Evolutionary conservation across 192 early-diverging fungal genomes (phyloP).

Genomic region (Rhizophagus clarus): DNA sequence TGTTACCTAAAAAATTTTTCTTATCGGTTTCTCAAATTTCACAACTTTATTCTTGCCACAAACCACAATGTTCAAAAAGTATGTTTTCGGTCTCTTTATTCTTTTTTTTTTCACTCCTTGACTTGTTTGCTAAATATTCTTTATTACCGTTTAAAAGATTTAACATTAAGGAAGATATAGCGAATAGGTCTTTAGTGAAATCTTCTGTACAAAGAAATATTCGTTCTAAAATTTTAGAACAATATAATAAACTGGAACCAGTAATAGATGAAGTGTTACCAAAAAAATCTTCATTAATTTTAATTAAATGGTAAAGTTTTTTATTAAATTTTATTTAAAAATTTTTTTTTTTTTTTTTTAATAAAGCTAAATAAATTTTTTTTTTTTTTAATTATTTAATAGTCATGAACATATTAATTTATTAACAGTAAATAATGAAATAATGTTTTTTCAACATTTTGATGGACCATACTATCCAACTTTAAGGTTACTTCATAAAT

Average conservation of each 20-base stretch:
- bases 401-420: slow-evolving; percentile 89
- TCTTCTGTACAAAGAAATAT: slow-evolving; percentile 87
- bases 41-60: no score
- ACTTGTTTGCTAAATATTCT: neutral
- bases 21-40: no score
- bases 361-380: neutral
- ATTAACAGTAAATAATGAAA: slow-evolving; percentile 77
- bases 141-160: no score
- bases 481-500: slow-evolving; percentile 87
- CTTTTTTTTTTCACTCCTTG: neutral
- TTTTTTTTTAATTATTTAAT: neutral
- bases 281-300: slow-evolving; percentile 87
- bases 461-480: slow-evolving; percentile 90
- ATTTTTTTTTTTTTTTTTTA: neutral
- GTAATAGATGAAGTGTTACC: slow-evolving; percentile 93
- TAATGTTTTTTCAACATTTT: slow-evolving; percentile 95
- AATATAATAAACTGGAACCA: slow-evolving; percentile 85
- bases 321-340: neutral
- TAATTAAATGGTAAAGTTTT: slow-evolving; percentile 79
- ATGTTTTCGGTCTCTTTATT: neutral
- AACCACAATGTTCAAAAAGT: slow-evolving; percentile 19
- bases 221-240: slow-evolving; percentile 80
- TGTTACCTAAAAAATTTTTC: no score
- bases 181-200: slow-evolving; percentile 87
- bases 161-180: slow-evolving; percentile 75